These are phyloP conservation scores for Nicotiana sylvestris DNA, from an alignment of 257 asterid genomes.

Conservation along the genomic window DNA sequence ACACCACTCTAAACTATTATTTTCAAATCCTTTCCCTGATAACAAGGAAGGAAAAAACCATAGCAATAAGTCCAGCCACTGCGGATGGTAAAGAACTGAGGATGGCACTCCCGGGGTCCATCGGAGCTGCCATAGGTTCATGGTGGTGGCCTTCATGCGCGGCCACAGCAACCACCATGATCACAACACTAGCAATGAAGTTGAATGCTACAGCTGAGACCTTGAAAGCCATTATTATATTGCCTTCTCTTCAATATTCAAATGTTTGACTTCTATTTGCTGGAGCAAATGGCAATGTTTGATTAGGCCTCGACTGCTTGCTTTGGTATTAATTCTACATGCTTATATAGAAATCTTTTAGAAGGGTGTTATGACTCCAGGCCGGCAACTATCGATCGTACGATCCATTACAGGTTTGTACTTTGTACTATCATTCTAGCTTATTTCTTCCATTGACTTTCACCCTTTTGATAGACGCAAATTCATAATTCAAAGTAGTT, in stretches of 20 bases:
- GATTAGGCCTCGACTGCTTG: background rate
- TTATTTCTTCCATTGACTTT: slow-evolving; percentile 1
- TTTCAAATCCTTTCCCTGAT: slow-evolving; percentile 10
- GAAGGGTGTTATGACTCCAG: background rate
- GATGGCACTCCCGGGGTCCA: background rate
- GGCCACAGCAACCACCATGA: background rate
- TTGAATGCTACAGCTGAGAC: background rate
- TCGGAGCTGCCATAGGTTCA: background rate
- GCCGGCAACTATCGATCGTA: background rate
- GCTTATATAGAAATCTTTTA: background rate
- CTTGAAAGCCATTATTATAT: background rate
- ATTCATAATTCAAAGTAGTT: background rate
- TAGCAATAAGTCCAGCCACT: slow-evolving; percentile 1
- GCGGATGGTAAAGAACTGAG: background rate
- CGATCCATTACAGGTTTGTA: background rate
- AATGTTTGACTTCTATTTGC: background rate
- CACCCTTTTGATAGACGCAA: background rate
- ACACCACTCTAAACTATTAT: background rate
- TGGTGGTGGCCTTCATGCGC: slow-evolving; percentile 12
- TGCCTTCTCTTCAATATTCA: background rate
- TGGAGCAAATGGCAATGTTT: background rate
- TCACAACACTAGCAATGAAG: slow-evolving; percentile 3
- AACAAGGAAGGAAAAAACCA: slow-evolving; percentile 4
- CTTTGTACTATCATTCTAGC: slow-evolving; percentile 3
- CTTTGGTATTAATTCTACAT: background rate